Evolutionary conservation across 1,284 basidiomycete species (phyloP), one percentile per base, ranked within the genome.

Genomic region (Coriolopsis trogii): DNA sequence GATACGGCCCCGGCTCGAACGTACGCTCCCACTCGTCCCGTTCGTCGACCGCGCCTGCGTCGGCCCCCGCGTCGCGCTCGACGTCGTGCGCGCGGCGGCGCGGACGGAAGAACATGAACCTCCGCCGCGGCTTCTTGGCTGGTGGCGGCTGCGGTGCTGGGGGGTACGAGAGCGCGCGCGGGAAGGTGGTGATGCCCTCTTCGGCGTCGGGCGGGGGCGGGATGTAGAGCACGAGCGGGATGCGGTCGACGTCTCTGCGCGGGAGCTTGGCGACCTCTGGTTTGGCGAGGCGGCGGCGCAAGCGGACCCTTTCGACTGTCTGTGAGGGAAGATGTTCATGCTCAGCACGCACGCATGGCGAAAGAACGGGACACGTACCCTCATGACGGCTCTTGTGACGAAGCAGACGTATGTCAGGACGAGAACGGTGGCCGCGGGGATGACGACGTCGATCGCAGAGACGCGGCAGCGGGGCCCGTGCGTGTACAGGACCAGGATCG

Each of bases 181-280:
- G 69, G 6, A 74, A 75, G 38, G 75, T 53, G 25, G 72, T 67
- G 36, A 76, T 60, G 12, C 69, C 62, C 24, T 70, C 72, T 47
- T 81, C 76, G 6, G 84, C 84, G 4, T 30, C 43, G 1, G 58
- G 51, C 6, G 87, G 85, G 0, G 86, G 79, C 2, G 87, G 87
- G 36, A 91, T 90, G 67, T 90, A 91, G 52, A 87, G 78, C 29
- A 89, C 87, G 20, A 91, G 74, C 2, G 89, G 88, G 43, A 91
- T 89, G 41, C 75, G 77, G 45, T 89, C 86, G 23, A 90, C 87
- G 4, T 84, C 70, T 9, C 77, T 69, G 56, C 79, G 81, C 1
- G 86, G 71, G n/a, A 91, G 70, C 61, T 88, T 88, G 10, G 26
- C 39, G 13, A 31, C 28, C 10, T 40, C 34, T 6, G 41, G 36